A percentile compares a stretch with the other conserved stretches of the same genome.
These are phyloP conservation scores for Panicum virgatum DNA, from an alignment of 202 grass and related monocot species.

Conservation along the genomic window DNA sequence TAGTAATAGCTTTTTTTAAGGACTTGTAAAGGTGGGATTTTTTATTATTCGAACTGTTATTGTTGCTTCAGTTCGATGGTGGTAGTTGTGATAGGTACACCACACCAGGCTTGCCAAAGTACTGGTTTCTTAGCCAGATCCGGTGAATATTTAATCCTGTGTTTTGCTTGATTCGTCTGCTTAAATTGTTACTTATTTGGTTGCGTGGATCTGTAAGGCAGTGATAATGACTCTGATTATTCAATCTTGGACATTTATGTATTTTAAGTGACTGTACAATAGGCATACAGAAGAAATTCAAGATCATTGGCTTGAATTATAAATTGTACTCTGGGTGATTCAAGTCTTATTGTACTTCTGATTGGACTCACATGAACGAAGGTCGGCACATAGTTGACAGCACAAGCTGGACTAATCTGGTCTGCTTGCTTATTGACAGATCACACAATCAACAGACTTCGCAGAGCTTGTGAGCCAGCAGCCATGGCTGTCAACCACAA, in stretches of 20 bases:
- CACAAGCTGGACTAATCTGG: background rate
- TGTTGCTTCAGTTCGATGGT: background rate
- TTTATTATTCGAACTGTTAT: background rate
- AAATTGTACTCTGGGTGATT: background rate
- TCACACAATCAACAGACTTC: conserved; percentile 77
- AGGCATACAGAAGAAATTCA: background rate
- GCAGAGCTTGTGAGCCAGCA: conserved; percentile 63
- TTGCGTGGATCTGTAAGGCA: background rate
- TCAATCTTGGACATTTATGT: background rate
- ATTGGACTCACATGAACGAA: background rate
- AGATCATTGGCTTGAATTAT: background rate
- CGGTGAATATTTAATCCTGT: background rate
- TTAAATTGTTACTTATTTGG: background rate
- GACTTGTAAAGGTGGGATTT: conserved; percentile 3
- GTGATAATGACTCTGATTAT: background rate
- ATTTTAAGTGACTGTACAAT: background rate
- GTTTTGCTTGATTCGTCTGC: background rate
- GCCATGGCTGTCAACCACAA: conserved; percentile 72
- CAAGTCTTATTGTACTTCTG: background rate
- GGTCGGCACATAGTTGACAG: background rate
- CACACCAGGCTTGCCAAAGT: background rate
- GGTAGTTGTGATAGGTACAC: background rate
- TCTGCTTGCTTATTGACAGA: conserved; percentile 34
- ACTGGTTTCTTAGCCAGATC: conserved; percentile 14
- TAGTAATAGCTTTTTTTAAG: background rate